phyloP scores from a whole-genome alignment of 257 asterid species.

The Lithospermum erythrorhizon region DNA sequence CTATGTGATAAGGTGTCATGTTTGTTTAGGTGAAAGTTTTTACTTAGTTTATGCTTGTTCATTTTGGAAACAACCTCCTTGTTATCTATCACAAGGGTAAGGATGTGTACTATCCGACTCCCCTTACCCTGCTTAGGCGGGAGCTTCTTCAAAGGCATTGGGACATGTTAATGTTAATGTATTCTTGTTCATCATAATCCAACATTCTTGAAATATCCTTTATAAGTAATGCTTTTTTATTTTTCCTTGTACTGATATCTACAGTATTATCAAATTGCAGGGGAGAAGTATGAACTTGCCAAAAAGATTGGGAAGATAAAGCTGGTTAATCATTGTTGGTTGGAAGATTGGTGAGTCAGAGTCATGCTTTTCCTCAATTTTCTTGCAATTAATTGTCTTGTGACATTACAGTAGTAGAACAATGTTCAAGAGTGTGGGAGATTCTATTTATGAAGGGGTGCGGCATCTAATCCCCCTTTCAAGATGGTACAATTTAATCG shows the following conservation, averaged over 20 bases:
- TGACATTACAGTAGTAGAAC: background rate
- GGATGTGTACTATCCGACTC: no score
- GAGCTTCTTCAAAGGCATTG: no score
- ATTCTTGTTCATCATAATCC: no score
- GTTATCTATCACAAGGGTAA: no score
- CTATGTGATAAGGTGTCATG: background rate
- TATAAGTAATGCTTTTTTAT: background rate
- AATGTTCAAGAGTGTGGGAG: background rate
- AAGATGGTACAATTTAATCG: background rate
- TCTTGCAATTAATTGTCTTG: background rate
- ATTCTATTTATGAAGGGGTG: background rate
- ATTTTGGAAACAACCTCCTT: no score
- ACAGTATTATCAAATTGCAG: slow-evolving; percentile 34
- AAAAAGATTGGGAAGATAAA: slow-evolving; percentile 57
- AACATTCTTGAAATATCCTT: background rate
- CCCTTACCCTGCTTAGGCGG: no score
- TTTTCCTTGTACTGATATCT: background rate
- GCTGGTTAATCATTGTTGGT: slow-evolving; percentile 83
- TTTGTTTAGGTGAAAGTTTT: background rate
- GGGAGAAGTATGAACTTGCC: slow-evolving; percentile 85
- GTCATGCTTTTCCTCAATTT: slow-evolving; percentile 3
- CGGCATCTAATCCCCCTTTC: background rate
- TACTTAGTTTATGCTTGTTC: no score
- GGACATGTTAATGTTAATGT: no score
- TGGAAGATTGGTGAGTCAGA: slow-evolving; percentile 69